Evolutionary conservation across 2,329 filamentous ascomycete species (phyloP).

Genomic region (Penicillium vulpinum): DNA sequence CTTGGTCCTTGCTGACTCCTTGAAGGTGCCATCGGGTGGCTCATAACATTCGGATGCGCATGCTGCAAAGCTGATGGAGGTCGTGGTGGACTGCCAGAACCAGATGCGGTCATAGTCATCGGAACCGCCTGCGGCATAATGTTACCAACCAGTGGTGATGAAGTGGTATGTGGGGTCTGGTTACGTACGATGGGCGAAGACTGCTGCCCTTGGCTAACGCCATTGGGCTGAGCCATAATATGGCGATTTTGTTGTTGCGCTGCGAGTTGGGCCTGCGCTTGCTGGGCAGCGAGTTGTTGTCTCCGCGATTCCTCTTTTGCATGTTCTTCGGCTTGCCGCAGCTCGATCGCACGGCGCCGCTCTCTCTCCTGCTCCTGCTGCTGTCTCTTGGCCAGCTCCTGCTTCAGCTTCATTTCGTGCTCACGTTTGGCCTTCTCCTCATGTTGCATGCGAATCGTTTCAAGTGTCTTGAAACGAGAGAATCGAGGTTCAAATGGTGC

Average conservation of each 20-base stretch:
- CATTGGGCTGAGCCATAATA: conserved; percentile 48
- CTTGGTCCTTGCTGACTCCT: conserved; percentile 50
- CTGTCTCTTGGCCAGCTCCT: conserved; percentile 52
- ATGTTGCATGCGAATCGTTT: conserved; percentile 76
- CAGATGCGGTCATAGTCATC: conserved; percentile 48
- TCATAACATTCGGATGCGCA: conserved; percentile 47
- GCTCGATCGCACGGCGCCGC: conserved; percentile 47
- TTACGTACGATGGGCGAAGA: conserved; percentile 51
- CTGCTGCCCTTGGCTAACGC: conserved; percentile 44
- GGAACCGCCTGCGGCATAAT: conserved; percentile 44
- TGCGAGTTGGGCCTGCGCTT: conserved; percentile 47
- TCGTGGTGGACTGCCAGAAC: conserved; percentile 49
- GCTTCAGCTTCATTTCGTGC: conserved; percentile 49
- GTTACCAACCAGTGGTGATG: conserved; percentile 47
- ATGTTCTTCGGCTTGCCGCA: conserved; percentile 47
- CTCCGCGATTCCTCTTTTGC: conserved; percentile 42
- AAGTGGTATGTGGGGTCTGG: conserved; percentile 47
- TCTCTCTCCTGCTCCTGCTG: conserved; percentile 52
- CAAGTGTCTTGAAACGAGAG: conserved; percentile 87
- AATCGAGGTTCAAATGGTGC: conserved; percentile 82
- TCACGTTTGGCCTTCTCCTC: conserved; percentile 63
- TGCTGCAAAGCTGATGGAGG: conserved; percentile 50
- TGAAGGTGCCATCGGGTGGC: conserved; percentile 47
- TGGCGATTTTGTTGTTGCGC: conserved; percentile 54
- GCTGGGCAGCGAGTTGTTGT: conserved; percentile 46